phyloP scores from a whole-genome alignment of 2,329 filamentous ascomycete species.

The Massarina eburnea region DNA sequence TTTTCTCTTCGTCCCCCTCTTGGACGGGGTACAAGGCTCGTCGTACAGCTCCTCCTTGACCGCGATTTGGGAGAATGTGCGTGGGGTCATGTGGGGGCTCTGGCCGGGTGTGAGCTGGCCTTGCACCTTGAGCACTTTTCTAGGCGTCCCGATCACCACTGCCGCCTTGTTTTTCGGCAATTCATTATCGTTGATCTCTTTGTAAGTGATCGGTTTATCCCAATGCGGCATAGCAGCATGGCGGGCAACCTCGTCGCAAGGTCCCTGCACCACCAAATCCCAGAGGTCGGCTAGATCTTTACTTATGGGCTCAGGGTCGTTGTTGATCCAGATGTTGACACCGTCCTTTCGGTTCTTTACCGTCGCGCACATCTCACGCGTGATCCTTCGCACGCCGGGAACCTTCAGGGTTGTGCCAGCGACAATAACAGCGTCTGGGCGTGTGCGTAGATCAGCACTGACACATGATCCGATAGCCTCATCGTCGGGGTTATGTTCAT shows the following conservation, averaged over 20 bases:
- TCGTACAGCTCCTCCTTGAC: slow-evolving; percentile 20
- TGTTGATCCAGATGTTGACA: slow-evolving; percentile 92
- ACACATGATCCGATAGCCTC: slow-evolving; percentile 94
- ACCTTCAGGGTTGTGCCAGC: slow-evolving; percentile 96
- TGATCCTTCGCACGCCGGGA: slow-evolving; percentile 84
- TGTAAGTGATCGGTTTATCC: slow-evolving; percentile 51
- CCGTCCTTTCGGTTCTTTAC: slow-evolving; percentile 82
- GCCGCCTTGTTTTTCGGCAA: slow-evolving; percentile 33
- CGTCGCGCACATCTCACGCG: slow-evolving; percentile 85
- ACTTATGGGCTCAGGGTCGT: slow-evolving; percentile 78
- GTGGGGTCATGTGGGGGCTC: slow-evolving; percentile 32
- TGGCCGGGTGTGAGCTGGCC: slow-evolving; percentile 40
- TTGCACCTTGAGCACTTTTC: slow-evolving; percentile 31
- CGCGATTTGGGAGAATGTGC: slow-evolving; percentile 9
- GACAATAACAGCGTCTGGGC: slow-evolving; percentile 90
- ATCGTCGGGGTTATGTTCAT: slow-evolving; percentile 94
- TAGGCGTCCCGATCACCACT: slow-evolving; percentile 38
- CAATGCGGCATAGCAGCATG: slow-evolving; percentile 64
- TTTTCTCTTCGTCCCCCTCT: slow-evolving; percentile 37
- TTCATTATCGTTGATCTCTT: slow-evolving; percentile 39
- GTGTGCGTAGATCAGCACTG: slow-evolving; percentile 77
- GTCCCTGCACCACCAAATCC: slow-evolving; percentile 85
- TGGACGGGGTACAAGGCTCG: slow-evolving; percentile 32
- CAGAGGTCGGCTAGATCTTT: slow-evolving; percentile 89
- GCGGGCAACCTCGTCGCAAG: slow-evolving; percentile 83